Percentiles rank a stretch among this genome's conserved stretches.
phyloP scores from a whole-genome alignment of 2,329 filamentous ascomycete species.

The Trichophyton verrucosum region DNA sequence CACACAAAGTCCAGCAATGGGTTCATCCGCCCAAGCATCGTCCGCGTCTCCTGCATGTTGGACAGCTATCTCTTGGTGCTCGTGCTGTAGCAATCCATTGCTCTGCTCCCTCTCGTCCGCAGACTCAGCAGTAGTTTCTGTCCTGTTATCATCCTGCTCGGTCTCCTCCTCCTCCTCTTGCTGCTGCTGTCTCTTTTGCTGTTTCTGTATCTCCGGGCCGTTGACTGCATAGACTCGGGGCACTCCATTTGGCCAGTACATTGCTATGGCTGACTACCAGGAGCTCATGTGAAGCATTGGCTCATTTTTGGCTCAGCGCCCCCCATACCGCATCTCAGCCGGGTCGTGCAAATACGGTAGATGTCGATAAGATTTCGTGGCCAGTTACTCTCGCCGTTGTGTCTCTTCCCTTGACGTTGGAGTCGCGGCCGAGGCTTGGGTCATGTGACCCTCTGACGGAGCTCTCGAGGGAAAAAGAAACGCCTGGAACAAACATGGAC shows the following conservation, averaged over 20 bases:
- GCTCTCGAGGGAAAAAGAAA: background rate
- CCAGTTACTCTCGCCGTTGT: background rate
- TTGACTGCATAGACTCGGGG: constrained; percentile 39
- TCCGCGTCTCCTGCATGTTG: constrained; percentile 20
- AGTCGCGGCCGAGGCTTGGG: background rate
- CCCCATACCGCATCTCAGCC: constrained; percentile 11
- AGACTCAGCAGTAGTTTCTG: constrained; percentile 23
- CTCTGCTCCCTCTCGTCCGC: constrained; percentile 40
- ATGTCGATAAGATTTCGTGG: background rate
- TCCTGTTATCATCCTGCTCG: constrained; percentile 17
- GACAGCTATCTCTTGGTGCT: constrained; percentile 17
- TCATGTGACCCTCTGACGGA: background rate
- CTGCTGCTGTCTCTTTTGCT: constrained; percentile 9
- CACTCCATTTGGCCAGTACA: constrained; percentile 41
- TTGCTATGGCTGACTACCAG: constrained; percentile 25
- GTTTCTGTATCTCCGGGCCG: constrained; percentile 26
- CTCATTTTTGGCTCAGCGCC: constrained; percentile 24
- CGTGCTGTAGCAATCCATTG: constrained; percentile 23
- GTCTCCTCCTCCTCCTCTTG: constrained; percentile 6
- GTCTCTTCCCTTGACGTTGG: background rate
- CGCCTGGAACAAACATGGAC: too few relatives aligned
- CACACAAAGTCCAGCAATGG: constrained; percentile 60
- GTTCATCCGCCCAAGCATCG: constrained; percentile 43
- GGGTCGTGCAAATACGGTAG: background rate
- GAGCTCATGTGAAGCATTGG: constrained; percentile 18